These are phyloP conservation scores for Petunia hybrid DNA, from an alignment of 305 asterid genomes.

Conservation along the genomic window DNA sequence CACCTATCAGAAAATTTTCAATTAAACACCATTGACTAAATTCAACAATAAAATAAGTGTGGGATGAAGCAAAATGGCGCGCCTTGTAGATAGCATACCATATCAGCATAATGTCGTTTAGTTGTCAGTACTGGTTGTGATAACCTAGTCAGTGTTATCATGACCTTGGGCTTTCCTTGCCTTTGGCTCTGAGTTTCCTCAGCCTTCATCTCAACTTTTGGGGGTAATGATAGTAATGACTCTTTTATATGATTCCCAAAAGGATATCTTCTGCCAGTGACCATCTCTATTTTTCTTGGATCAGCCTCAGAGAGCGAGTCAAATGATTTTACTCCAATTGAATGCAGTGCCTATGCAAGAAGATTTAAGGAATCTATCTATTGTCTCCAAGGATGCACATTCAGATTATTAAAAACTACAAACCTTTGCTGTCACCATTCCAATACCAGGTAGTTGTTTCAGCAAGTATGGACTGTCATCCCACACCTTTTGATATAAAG, in stretches of 20 bases:
- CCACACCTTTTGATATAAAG: conserved; percentile 75
- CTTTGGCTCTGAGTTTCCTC: conserved; percentile 65
- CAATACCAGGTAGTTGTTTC: conserved; percentile 97
- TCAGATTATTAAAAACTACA: conserved; percentile 31
- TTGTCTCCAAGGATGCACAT: neutral
- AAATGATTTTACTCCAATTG: conserved; percentile 93
- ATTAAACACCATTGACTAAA: conserved; percentile 20
- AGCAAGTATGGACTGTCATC: conserved; percentile 90
- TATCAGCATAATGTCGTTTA: conserved; percentile 88
- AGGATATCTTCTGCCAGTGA: conserved; percentile 92
- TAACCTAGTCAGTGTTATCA: conserved; percentile 79
- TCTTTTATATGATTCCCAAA: conserved; percentile 97
- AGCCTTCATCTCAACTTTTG: conserved; percentile 79
- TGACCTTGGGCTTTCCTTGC: conserved; percentile 76
- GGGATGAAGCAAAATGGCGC: neutral
- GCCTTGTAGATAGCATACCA: conserved; percentile 55
- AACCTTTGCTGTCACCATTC: conserved; percentile 99
- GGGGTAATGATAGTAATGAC: conserved; percentile 77
- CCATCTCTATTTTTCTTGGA: conserved; percentile 94
- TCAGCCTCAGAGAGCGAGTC: conserved; percentile 88
- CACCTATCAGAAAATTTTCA: conserved; percentile 59
- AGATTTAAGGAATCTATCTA: conserved; percentile 7
- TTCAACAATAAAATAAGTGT: neutral
- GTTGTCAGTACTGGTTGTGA: conserved; percentile 59
- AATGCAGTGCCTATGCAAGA: conserved; percentile 77